A percentile compares a stretch with the other conserved stretches of the same genome.
phyloP scores from a whole-genome alignment of 129 eudicot genomes.

The Flaveria trinervia region DNA sequence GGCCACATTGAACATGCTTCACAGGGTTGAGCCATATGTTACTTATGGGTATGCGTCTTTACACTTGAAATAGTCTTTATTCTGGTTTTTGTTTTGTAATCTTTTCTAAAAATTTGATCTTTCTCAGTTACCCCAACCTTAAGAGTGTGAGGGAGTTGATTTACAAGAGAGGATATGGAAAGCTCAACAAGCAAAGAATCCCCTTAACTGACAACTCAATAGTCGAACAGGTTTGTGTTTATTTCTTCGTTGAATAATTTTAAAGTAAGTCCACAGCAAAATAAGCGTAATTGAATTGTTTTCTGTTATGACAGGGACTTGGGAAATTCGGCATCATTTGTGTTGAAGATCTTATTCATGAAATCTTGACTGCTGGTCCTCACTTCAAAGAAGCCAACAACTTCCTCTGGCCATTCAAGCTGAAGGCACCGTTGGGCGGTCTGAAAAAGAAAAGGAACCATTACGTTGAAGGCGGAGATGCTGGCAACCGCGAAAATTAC shows the following conservation, averaged over 20 bases:
- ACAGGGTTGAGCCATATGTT: slow-evolving; percentile 92
- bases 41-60: slow-evolving; percentile 65
- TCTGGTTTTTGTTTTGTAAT: not conserved
- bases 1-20: slow-evolving; percentile 91
- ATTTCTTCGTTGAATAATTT: not conserved
- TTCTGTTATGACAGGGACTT: slow-evolving; percentile 39
- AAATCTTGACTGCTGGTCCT: slow-evolving; percentile 83
- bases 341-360: slow-evolving; percentile 82
- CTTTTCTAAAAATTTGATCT: not conserved
- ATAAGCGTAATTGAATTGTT: not conserved
- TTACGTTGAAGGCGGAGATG: slow-evolving; percentile 91
- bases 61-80: not conserved
- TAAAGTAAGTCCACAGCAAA: not conserved
- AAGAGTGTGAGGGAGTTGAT: slow-evolving; percentile 78
- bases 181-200: slow-evolving; percentile 82
- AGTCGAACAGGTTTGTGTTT: slow-evolving; percentile 58
- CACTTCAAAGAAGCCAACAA: slow-evolving; percentile 89
- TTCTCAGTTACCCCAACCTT: slow-evolving; percentile 69
- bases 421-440: slow-evolving; percentile 81
- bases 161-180: slow-evolving; percentile 84
- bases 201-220: slow-evolving; percentile 78
- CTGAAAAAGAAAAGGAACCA: slow-evolving; percentile 80
- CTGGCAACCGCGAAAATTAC: slow-evolving; percentile 81
- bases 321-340: slow-evolving; percentile 80
- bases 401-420: slow-evolving; percentile 85